Percentiles rank a stretch among this genome's conserved stretches.
Conservation (phyloP, 2,329 filamentous ascomycete genomes). For the Neofusicoccum umdonicola region DNA sequence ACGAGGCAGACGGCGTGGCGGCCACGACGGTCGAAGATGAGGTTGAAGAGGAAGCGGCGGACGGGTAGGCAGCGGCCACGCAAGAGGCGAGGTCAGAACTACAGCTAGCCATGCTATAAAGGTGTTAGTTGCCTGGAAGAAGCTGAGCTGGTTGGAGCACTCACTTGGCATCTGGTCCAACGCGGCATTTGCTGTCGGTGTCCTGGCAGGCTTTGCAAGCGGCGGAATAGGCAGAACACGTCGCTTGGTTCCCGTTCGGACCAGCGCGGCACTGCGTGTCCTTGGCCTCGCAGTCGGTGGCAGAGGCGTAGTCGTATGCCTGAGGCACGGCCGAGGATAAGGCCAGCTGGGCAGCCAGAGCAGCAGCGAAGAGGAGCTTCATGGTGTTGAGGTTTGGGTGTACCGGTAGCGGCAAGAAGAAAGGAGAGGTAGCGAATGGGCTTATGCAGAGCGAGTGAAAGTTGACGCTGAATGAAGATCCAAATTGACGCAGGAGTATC, state of each 20-base stretch:
- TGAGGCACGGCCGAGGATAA: background rate
- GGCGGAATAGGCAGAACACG: background rate
- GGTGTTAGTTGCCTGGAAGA: too few relatives aligned
- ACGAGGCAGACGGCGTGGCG: background rate
- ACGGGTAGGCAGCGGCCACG: background rate
- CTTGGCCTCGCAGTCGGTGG: background rate
- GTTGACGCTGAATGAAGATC: background rate
- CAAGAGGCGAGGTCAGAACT: background rate
- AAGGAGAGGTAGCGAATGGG: too few relatives aligned
- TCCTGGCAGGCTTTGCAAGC: background rate
- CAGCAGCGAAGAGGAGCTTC: background rate
- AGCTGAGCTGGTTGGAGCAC: too few relatives aligned
- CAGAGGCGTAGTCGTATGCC: background rate
- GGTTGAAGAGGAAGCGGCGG: too few relatives aligned
- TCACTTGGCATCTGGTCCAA: background rate
- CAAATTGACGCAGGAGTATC: background rate
- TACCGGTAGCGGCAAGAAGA: too few relatives aligned
- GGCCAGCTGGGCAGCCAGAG: background rate
- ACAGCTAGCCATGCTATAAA: background rate
- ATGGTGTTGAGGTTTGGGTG: background rate
- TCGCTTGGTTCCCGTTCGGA: background rate
- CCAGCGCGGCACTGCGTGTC: background rate
- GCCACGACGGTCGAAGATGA: background rate
- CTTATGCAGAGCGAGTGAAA: background rate
- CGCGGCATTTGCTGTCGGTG: background rate